Evolutionary conservation across 2,329 filamentous ascomycete species (phyloP).

Genomic region (Stemphylium lycopersici): DNA sequence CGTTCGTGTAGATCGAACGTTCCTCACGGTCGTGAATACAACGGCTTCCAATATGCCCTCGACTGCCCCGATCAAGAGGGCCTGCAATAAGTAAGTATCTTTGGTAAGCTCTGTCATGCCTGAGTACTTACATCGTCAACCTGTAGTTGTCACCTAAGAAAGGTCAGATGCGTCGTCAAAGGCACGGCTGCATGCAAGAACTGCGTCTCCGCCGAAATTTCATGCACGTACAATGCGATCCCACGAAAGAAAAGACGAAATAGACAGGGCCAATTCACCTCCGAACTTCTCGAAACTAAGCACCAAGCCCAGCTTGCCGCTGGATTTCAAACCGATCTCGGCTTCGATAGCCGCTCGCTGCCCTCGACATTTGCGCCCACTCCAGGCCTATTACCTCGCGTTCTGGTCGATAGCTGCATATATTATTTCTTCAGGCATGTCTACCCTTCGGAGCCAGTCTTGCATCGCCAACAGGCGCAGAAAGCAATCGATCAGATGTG

Average conservation of each 20-base stretch:
- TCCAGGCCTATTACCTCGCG: slow-evolving; percentile 56
- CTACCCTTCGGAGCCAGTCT: slow-evolving; percentile 68
- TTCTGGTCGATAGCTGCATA: slow-evolving; percentile 60
- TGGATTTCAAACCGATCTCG: too few species aligned
- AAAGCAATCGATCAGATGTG: slow-evolving; percentile 61
- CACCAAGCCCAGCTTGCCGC: too few species aligned
- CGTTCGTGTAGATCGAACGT: too few species aligned
- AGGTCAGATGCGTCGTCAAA: slow-evolving; percentile 59
- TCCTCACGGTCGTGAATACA: too few species aligned
- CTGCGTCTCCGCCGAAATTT: slow-evolving; percentile 63
- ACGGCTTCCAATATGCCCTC: slow-evolving; percentile 42
- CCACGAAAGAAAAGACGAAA: slow-evolving; percentile 70
- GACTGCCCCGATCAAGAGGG: slow-evolving; percentile 49
- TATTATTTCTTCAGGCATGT: slow-evolving; percentile 67
- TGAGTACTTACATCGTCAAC: slow-evolving; percentile 14
- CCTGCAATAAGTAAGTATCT: slow-evolving; percentile 50
- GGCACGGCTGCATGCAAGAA: slow-evolving; percentile 64
- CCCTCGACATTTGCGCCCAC: slow-evolving; percentile 54
- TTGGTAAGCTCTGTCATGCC: slow-evolving; percentile 9
- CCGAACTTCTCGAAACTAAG: slow-evolving; percentile 63
- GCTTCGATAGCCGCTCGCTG: slow-evolving; percentile 50
- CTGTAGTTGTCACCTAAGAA: slow-evolving; percentile 54
- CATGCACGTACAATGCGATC: slow-evolving; percentile 69
- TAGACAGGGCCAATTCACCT: slow-evolving; percentile 63
- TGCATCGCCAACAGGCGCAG: slow-evolving; percentile 59